Evolutionary conservation across 2,329 filamentous ascomycete genomes (phyloP), one percentile per base, ranked within the genome.

Genomic region (Volutella citrinella): DNA sequence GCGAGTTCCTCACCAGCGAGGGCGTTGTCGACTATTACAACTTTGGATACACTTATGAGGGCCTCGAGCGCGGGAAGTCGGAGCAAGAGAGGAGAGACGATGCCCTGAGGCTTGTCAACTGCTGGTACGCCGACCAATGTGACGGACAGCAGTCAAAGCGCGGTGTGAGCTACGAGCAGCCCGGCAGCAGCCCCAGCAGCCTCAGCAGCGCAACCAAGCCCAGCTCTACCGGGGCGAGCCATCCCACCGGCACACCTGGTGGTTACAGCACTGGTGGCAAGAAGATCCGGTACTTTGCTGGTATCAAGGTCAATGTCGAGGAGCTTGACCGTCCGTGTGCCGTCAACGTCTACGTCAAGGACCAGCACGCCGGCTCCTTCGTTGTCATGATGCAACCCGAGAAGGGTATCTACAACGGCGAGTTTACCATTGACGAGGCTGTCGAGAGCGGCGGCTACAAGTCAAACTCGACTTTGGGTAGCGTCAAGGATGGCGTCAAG

Each of bases 401-500:
- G 3, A 40, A 34, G 10, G 64, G 61, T 29, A 54, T 42, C 18
- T 28, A 59, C 6, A 42, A 61, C 37, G 61, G 58, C 17, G 51
- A 49, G 16, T 52, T 64, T 22, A 61, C 70, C 29, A 61, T 71
- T 30, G 63, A 66, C 40, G 79, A 82, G 48, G 84, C 84, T 9
- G 84, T 89, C 59, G 81, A 84, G 52, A 48, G 69, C n/a, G 23
- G 36, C 22, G 40, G 34, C 16, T 34, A 40, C 24, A 28, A 36
- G 7, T 39, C 43, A 3, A 42, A 52, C 14, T 46, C 52, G 25
- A 43, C 52, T 24, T 45, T 59, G 10, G 38, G 48, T 18, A 40
- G 40, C 7, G 48, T 62, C 34, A 38, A 48, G 18, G 38, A 36
- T n/a, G 46, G 50, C 5, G 38, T 66, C 8, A 42, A 57, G 30